Evolutionary conservation across 2,329 filamentous ascomycete species (phyloP), one percentile per base, ranked within the genome.

Genomic region (Huntiella bhutanensis): DNA sequence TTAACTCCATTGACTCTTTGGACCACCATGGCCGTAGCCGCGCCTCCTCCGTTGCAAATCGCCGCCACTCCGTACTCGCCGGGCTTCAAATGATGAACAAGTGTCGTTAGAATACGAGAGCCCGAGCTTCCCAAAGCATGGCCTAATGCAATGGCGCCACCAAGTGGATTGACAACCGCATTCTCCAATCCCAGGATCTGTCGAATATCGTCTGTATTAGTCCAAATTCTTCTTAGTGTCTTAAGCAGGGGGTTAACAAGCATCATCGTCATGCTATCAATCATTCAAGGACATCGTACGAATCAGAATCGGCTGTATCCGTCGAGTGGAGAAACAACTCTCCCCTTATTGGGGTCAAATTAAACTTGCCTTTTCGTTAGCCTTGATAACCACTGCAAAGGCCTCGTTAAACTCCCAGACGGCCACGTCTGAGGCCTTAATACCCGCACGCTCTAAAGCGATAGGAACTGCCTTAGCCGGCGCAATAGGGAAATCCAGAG

Each of bases 381-480:
- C 87, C 59, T 91, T 86, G 62, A 95, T 91, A 28, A 95, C 87
- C 4, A 83, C 84, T 22, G 91, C 88, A 59, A 98, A 98, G 0
- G 91, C 91, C 65, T 98, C 91, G 62, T 98, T 98, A 63, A 98
- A 94, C 61, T 96, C 91, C 88, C 91, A 96, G 16, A 95, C 67
- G 4, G 88, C 79, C 40, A 98, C 85, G 61, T 96, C 82, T 41
- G 92, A 81, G 63, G 87, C 85, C 53, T 76, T 84, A 54, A 98
- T 87, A 8, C 88, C 87, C 1, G 91, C 91, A 48, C 87, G 74
- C 62, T 86, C 74, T 43, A 98, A 70, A 8, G 87, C 87, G 55
- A 95, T 76, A 3, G 88, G 86, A 0, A 96, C 88, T 4, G 88
- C 88, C 62, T 92, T 87, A 35, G 91, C 73, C 1, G 91, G 91